Conservation (phyloP, 768 basidiomycete species). For the Lactarius hatsudake region DNA sequence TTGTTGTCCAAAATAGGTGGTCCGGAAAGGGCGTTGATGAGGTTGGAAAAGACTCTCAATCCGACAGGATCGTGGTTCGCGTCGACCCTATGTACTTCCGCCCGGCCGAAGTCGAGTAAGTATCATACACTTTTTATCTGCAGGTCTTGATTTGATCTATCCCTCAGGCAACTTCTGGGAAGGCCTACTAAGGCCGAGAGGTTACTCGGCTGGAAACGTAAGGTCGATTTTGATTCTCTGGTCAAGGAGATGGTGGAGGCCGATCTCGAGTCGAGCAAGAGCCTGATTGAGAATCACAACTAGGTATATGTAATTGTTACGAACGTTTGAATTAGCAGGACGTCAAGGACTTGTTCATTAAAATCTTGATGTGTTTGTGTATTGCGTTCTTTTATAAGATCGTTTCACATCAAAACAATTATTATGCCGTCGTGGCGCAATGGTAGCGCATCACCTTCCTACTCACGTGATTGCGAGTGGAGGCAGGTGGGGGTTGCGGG, state of each 20-base stretch:
- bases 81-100: slow-evolving; percentile 92
- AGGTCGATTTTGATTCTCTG: slow-evolving; percentile 77
- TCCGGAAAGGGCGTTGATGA: slow-evolving; percentile 72
- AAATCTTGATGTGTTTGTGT: background rate
- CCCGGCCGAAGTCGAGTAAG: slow-evolving; percentile 91
- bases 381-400: background rate
- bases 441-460: slow-evolving; percentile 39
- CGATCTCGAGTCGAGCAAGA: slow-evolving; percentile 70
- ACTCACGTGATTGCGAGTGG: slow-evolving; percentile 12
- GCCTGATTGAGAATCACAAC: slow-evolving; percentile 83
- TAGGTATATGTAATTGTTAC: slow-evolving; percentile 33
- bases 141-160: background rate
- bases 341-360: background rate
- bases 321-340: background rate
- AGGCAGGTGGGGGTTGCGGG: slow-evolving; percentile 36
- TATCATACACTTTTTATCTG: slow-evolving; percentile 29
- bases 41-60: slow-evolving; percentile 68
- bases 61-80: slow-evolving; percentile 71
- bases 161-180: slow-evolving; percentile 70
- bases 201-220: slow-evolving; percentile 86
- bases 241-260: slow-evolving; percentile 91
- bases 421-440: slow-evolving; percentile 36
- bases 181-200: slow-evolving; percentile 90
- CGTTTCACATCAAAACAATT: background rate
- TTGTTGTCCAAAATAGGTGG: slow-evolving; percentile 51